Base-by-base conservation (phyloP, 2,329 filamentous ascomycete genomes). In the Ciborinia camelliae region DNA sequence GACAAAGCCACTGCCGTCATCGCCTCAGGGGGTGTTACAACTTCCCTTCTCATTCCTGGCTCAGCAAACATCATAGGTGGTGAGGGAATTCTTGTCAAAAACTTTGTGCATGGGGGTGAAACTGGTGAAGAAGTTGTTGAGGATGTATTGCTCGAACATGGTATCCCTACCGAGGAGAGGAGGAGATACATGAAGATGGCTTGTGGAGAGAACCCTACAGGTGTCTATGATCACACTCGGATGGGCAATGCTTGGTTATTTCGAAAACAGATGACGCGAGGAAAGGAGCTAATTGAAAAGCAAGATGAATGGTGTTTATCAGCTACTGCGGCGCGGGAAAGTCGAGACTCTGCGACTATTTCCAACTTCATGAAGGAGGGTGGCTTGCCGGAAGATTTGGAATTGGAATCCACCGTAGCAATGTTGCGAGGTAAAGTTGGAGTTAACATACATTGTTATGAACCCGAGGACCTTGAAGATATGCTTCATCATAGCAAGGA, bases 11-110 rank as follows among this genome's bases (percentile, higher is more conserved):
- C 76, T 3, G 69, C 58, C 7, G 69, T 78, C 26, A 77, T 81
- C 65, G 75, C 77, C 10, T 79, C 78, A 6, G 80, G 80, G 10
- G 80, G 79, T 30, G 74, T 81, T 26, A 81, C 79, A 1, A 76
- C 78, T 3, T 79, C 78, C n/a, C 74, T 81, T n/a, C 73, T 81
- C 43, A 71, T 81, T 28, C 78, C 79, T 0, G 79, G 79, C 6
- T 77, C 76, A 3, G 76, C 75, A 41, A 81, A 80, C 66, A 76
- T 79, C 62, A 79, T 81, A 68, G 78, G 77, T n/a, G 79, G 79
- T 10, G 79, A 81, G 71, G 79, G 75, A 6, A 71, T 76, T 9
- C 67, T 77, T 6, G 74, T 81, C 18, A 81, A 81, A 71, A 80
- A 80, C 67, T 64, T 73, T 0, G 68, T 76, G 7, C 71, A 71